These are phyloP conservation scores for Kluyveromyces nonfermentans DNA, from an alignment of 805 yeast genomes.

Conservation along the genomic window DNA sequence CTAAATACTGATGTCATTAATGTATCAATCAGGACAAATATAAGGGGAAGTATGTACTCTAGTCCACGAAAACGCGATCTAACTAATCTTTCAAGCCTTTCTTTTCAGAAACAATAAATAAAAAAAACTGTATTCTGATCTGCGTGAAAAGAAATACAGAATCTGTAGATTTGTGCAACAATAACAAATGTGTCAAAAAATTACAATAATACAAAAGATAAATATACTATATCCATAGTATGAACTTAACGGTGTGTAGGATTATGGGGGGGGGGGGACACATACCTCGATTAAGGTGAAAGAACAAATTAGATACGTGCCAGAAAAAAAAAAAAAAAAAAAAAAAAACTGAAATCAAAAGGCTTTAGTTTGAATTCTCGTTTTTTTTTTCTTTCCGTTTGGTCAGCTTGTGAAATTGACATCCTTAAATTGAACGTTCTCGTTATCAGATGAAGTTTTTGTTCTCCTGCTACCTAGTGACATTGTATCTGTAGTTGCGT, in stretches of 20 bases:
- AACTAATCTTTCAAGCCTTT: neutral
- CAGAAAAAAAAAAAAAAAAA: neutral
- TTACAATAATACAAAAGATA: neutral
- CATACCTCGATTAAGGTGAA: neutral
- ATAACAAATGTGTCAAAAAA: neutral
- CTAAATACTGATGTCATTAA: no score
- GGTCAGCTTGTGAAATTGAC: conserved; percentile 13
- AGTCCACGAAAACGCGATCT: neutral
- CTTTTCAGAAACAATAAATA: neutral
- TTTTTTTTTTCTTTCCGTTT: neutral
- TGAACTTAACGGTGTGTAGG: neutral
- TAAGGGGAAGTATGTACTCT: neutral
- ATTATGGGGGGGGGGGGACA: neutral
- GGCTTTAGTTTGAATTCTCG: conserved; percentile 3
- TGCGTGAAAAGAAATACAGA: no score
- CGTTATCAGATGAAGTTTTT: neutral
- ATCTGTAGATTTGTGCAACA: neutral
- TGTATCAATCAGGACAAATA: neutral
- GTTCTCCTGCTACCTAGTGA: neutral
- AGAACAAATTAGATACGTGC: neutral
- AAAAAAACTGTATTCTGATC: no score
- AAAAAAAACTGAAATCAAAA: neutral
- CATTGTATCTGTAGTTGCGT: neutral
- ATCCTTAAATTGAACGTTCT: conserved; percentile 17
- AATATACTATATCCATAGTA: neutral